Conservation (phyloP, 2,329 filamentous ascomycete genomes). For the Aspergillus oerlinghausenensis region DNA sequence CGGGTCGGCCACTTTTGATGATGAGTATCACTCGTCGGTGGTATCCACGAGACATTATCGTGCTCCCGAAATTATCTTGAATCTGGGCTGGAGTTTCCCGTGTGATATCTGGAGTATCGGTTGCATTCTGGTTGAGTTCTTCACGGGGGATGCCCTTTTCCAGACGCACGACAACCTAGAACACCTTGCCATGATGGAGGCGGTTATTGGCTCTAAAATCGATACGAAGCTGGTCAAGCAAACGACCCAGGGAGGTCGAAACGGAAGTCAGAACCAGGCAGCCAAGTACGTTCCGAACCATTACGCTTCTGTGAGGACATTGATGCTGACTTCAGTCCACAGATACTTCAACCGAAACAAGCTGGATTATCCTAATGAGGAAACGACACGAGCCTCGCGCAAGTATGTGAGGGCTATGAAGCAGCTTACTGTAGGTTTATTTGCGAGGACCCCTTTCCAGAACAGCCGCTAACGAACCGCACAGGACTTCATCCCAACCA, state of each 20-base stretch:
- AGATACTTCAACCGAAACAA: constrained; percentile 54
- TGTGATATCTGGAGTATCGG: constrained; percentile 68
- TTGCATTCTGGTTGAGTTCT: constrained; percentile 65
- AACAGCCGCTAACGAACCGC: constrained; percentile 17
- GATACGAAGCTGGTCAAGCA: constrained; percentile 52
- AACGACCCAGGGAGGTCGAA: constrained; percentile 46
- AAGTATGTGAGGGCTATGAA: constrained; percentile 69
- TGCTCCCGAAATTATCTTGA: constrained; percentile 63
- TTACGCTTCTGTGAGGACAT: constrained; percentile 14
- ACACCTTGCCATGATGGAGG: constrained; percentile 67
- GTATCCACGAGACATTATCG: constrained; percentile 64
- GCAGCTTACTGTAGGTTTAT: constrained; percentile 48
- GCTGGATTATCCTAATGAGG: constrained; percentile 59
- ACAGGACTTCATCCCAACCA: constrained; percentile 60
- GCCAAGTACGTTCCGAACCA: constrained; percentile 46
- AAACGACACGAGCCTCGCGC: constrained; percentile 59
- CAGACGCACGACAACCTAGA: constrained; percentile 66
- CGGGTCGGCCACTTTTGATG: constrained; percentile 63
- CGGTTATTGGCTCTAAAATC: constrained; percentile 54
- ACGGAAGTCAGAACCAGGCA: constrained; percentile 49
- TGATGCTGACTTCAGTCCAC: constrained; percentile 28
- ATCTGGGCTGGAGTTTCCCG: constrained; percentile 63
- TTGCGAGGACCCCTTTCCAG: not conserved
- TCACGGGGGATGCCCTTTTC: constrained; percentile 64
- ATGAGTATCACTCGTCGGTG: constrained; percentile 65